Conservation (phyloP, 768 basidiomycete species). For the Paxillus rubicundulus region DNA sequence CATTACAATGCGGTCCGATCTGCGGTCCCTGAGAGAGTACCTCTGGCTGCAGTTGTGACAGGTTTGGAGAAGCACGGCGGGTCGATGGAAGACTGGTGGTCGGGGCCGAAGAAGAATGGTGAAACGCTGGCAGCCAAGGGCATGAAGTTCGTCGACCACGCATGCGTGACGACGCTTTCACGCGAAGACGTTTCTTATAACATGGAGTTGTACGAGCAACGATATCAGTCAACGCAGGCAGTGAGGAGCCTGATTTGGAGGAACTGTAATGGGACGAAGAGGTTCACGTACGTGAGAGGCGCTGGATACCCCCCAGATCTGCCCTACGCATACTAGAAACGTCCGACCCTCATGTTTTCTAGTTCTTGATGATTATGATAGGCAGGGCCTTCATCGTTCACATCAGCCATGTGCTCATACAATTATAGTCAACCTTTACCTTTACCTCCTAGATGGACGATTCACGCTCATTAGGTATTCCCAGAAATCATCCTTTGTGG, state of each 20-base stretch:
- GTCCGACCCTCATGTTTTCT: background rate
- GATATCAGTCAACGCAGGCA: constrained; percentile 26
- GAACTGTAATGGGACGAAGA: constrained; percentile 29
- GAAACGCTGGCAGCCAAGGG: constrained; percentile 31
- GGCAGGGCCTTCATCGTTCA: constrained; percentile 18
- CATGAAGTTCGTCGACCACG: constrained; percentile 39
- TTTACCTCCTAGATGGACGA: constrained; percentile 7
- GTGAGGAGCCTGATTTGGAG: constrained; percentile 28
- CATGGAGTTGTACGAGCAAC: constrained; percentile 32
- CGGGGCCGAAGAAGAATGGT: constrained; percentile 29
- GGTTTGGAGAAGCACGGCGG: constrained; percentile 34
- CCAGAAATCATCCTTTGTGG: constrained; percentile 3
- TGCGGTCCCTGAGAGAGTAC: constrained; percentile 33
- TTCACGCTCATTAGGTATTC: constrained; percentile 20
- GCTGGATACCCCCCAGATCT: constrained; percentile 29
- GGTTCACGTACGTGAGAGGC: constrained; percentile 29
- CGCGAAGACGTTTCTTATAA: constrained; percentile 32
- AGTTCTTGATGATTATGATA: constrained; percentile 3
- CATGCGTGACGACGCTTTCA: constrained; percentile 41
- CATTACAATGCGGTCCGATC: constrained; percentile 25
- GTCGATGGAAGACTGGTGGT: constrained; percentile 36
- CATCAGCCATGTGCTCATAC: constrained; percentile 14
- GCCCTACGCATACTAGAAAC: constrained; percentile 13
- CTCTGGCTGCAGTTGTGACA: constrained; percentile 38
- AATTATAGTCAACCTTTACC: constrained; percentile 20